Evolutionary conservation across 2,329 filamentous ascomycete species (phyloP), one percentile per base, ranked within the genome.

Genomic region (Whalleya microplaca): DNA sequence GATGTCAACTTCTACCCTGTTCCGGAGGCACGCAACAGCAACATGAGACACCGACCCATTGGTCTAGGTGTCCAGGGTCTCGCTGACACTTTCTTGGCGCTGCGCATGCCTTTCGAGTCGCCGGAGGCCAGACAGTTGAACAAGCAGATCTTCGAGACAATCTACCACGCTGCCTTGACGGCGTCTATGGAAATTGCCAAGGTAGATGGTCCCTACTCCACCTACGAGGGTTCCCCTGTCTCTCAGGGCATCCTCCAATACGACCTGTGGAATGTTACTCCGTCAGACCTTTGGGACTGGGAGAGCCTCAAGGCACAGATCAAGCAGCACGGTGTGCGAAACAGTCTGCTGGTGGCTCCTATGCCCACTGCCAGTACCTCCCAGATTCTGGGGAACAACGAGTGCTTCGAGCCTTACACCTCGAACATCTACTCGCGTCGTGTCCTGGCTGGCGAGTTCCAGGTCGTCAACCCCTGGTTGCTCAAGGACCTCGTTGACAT

Each of bases 361-460:
- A 99, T 99, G 95, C 95, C 95, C 21, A 99, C 95, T 70, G 95
- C 95, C 55, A 95, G 90, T 63, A 99, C 95, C 40, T 96, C 92
- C 58, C 95, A 99, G 80, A 99, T 99, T 73, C 83, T 99, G 67
- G 95, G 95, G 69, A 96, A 97, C 84, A 99, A 99, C 75, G 95
- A 99, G 80, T 99, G 95, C 83, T 99, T 99, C 74, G 95, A 99
- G 83, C 95, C 95, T 41, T 99, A 99, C 81, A 99, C 95, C 3
- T 98, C 94, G 68, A 99, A 99, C 84, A 99, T 99, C 76, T 99
- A 99, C 83, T 96, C 94, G 68, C 94, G 95, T 63, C 94, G 95
- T 83, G 95, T 99, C 54, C 83, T 99, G 68, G 95, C 95, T 66
- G 95, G 95, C 69, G 95, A 99, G 76, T 99, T 99, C 87, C 95